Conservation (phyloP, 768 basidiomycete species). For the Sutorius australiensis region DNA sequence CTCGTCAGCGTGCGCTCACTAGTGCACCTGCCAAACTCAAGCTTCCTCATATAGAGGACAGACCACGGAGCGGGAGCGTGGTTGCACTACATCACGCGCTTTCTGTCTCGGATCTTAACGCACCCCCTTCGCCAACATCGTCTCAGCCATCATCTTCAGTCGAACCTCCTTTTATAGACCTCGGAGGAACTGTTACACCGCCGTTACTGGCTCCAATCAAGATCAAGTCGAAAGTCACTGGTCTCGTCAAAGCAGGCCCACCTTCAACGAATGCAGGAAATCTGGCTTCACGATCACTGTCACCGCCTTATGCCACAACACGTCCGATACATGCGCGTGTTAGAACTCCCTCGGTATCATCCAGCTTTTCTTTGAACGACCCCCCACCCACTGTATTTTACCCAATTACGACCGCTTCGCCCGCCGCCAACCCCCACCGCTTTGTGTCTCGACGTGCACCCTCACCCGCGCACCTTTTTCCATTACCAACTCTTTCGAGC, state of each 20-base stretch:
- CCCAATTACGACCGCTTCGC: slow-evolving; percentile 52
- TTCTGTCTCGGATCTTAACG: slow-evolving; percentile 21
- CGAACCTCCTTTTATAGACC: slow-evolving; percentile 11
- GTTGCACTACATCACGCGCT: slow-evolving; percentile 24
- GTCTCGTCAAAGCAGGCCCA: slow-evolving; percentile 35
- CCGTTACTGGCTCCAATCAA: slow-evolving; percentile 28
- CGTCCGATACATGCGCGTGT: slow-evolving; percentile 26
- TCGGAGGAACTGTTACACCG: slow-evolving; percentile 13
- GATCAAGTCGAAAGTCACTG: slow-evolving; percentile 63
- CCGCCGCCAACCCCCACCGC: slow-evolving; percentile 60
- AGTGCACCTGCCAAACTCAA: slow-evolving; percentile 21
- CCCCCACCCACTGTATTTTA: slow-evolving; percentile 37
- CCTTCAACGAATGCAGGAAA: slow-evolving; percentile 13
- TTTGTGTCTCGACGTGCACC: slow-evolving; percentile 37
- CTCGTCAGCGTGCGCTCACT: slow-evolving; percentile 32
- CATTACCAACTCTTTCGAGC: slow-evolving; percentile 25
- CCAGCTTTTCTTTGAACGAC: slow-evolving; percentile 25
- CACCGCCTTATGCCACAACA: slow-evolving; percentile 31
- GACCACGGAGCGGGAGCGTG: slow-evolving; percentile 31
- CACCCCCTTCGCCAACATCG: slow-evolving; percentile 10
- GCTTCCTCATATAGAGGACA: slow-evolving; percentile 31
- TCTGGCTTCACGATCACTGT: slow-evolving; percentile 40
- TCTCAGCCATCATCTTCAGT: slow-evolving; percentile 16
- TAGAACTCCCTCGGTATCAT: slow-evolving; percentile 30
- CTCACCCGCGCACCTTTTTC: slow-evolving; percentile 33